phyloP scores from a whole-genome alignment of 768 basidiomycete species.

The Lenzites betulinus region DNA sequence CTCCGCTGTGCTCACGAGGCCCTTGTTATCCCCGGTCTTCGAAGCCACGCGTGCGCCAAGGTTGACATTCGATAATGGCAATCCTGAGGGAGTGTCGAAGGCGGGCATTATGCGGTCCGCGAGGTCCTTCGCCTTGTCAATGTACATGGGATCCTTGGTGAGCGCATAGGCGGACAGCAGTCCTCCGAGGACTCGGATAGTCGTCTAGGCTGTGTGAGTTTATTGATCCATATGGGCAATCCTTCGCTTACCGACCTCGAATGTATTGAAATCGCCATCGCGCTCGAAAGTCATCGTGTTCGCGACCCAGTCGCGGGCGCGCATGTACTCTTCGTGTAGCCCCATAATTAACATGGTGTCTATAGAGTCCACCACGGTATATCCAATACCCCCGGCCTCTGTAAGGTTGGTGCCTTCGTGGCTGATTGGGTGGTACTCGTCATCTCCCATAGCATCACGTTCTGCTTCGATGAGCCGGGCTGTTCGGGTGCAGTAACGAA shows the following conservation, averaged over 20 bases:
- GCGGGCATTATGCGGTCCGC: constrained; percentile 82
- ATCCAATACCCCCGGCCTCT: constrained; percentile 76
- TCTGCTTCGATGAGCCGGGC: constrained; percentile 47
- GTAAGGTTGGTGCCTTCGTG: constrained; percentile 78
- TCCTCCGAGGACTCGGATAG: constrained; percentile 90
- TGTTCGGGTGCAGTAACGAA: constrained; percentile 15
- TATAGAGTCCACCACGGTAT: constrained; percentile 84
- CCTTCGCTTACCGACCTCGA: constrained; percentile 73
- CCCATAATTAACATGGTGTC: constrained; percentile 90
- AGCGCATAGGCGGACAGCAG: constrained; percentile 86
- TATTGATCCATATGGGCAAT: no score
- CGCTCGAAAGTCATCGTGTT: constrained; percentile 71
- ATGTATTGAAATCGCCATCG: constrained; percentile 81
- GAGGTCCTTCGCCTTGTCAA: constrained; percentile 79
- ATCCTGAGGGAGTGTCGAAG: constrained; percentile 80
- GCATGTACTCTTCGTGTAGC: constrained; percentile 71
- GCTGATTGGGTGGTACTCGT: constrained; percentile 89
- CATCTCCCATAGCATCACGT: constrained; percentile 86
- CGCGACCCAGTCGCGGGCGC: constrained; percentile 79
- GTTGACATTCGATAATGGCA: constrained; percentile 83
- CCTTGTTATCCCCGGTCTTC: constrained; percentile 57
- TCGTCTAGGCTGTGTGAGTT: constrained; percentile 58
- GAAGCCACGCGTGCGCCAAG: constrained; percentile 61
- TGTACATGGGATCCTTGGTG: constrained; percentile 66
- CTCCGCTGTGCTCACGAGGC: constrained; percentile 79